Conservation (phyloP, 768 basidiomycete genomes). For the Symmetrospora coprosmae region DNA sequence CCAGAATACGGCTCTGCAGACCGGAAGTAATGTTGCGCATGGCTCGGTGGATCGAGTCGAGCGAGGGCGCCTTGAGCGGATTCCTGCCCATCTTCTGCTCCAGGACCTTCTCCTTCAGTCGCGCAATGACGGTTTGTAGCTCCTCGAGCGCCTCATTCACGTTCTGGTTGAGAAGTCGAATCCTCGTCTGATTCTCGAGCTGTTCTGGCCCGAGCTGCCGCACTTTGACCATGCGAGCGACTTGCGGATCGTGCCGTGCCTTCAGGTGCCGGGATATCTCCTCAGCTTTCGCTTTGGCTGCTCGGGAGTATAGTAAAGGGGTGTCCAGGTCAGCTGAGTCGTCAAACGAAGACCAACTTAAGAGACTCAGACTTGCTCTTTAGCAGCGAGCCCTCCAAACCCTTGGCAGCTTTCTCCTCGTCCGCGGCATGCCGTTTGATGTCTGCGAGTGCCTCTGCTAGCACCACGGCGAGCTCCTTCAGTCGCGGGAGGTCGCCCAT, state of each 20-base stretch:
- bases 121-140: constrained; percentile 58
- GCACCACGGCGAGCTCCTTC: neutral
- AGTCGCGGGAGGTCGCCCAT: constrained; percentile 20
- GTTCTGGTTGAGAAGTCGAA: constrained; percentile 54
- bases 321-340: constrained; percentile 11
- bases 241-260: constrained; percentile 63
- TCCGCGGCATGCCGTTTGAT: neutral
- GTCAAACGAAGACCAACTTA: neutral
- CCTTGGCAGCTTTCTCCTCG: neutral
- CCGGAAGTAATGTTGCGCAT: constrained; percentile 62
- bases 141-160: constrained; percentile 61
- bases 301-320: neutral
- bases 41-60: constrained; percentile 71
- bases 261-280: constrained; percentile 66
- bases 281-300: constrained; percentile 67
- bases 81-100: constrained; percentile 39
- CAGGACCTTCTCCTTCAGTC: constrained; percentile 55
- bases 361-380: constrained; percentile 4
- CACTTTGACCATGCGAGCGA: constrained; percentile 57
- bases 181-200: constrained; percentile 60
- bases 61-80: constrained; percentile 54
- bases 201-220: constrained; percentile 79
- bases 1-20: constrained; percentile 32
- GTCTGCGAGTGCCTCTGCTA: neutral
- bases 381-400: constrained; percentile 13